Evolutionary conservation across 176 grass and related monocot genomes (phyloP).

Genomic region (Saccharum spontaneum): DNA sequence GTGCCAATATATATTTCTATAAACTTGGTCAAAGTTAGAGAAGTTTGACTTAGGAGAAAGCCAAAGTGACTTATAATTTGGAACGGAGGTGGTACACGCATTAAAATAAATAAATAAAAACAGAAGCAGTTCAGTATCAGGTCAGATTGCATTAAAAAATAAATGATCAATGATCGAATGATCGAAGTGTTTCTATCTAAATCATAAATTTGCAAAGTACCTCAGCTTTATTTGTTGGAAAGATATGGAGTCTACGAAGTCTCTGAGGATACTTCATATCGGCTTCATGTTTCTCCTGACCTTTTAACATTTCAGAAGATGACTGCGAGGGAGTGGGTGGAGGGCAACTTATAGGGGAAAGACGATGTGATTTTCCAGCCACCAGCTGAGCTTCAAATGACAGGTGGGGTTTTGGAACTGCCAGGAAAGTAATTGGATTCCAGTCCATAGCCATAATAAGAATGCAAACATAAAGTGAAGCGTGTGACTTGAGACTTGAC

Average conservation of each 20-base stretch:
- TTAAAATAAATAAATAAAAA: conserved; percentile 15
- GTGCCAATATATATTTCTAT: neutral
- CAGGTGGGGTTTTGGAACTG: conserved; percentile 93
- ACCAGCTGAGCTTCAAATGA: conserved; percentile 95
- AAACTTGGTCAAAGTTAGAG: neutral
- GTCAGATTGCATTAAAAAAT: conserved; percentile 5
- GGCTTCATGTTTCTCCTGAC: conserved; percentile 82
- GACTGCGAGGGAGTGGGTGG: conserved; percentile 37
- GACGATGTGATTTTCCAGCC: conserved; percentile 70
- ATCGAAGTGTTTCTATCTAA: neutral
- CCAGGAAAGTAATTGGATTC: conserved; percentile 27
- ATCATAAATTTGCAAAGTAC: conserved; percentile 47
- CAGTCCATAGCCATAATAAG: neutral
- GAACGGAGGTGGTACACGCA: neutral
- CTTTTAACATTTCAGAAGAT: conserved; percentile 66
- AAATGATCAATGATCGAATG: neutral
- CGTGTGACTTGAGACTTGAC: neutral
- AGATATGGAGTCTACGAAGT: conserved; percentile 82
- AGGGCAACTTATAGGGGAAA: conserved; percentile 73
- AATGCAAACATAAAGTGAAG: conserved; percentile 13
- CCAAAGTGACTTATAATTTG: neutral
- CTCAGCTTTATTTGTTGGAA: conserved; percentile 87
- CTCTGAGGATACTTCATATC: conserved; percentile 87
- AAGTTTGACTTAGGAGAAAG: neutral
- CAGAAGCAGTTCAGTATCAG: neutral